Conservation (phyloP, 495 filamentous ascomycete species). For the Talaromyces stipitatus region DNA sequence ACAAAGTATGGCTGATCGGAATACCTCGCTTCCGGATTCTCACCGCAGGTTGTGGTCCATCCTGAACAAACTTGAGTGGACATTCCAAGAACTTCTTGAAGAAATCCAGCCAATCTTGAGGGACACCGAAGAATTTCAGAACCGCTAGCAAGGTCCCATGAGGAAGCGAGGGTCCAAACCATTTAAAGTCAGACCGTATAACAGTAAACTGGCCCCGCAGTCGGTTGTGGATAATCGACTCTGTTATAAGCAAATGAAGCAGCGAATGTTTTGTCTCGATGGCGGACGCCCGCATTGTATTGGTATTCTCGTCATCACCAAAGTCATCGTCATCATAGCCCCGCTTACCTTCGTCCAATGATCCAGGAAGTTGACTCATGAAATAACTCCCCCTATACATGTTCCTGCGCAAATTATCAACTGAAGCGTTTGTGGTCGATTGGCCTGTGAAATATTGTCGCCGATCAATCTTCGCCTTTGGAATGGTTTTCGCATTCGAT, state of each 20-base stretch:
- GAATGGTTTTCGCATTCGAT: conserved; percentile 24
- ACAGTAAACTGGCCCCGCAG: conserved; percentile 51
- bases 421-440: conserved; percentile 5
- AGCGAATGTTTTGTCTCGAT: conserved; percentile 53
- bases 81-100: conserved; percentile 53
- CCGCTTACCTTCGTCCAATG: conserved; percentile 12
- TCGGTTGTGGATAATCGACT: conserved; percentile 52
- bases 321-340: conserved; percentile 28
- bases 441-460: conserved; percentile 41
- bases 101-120: conserved; percentile 51
- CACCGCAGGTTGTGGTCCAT: conserved; percentile 32
- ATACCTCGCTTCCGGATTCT: conserved; percentile 47
- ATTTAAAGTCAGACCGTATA: conserved; percentile 54
- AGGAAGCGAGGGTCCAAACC: conserved; percentile 53
- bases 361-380: conserved; percentile 39
- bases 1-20: conserved; percentile 53
- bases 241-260: conserved; percentile 53
- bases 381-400: conserved; percentile 46
- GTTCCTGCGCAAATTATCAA: conserved; percentile 26
- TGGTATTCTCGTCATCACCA: conserved; percentile 16
- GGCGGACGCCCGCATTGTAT: conserved; percentile 23
- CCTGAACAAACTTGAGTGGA: conserved; percentile 51
- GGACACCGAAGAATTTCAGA: conserved; percentile 53
- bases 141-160: conserved; percentile 51
- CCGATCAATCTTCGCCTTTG: conserved; percentile 34